Evolutionary conservation across 495 filamentous ascomycete species (phyloP), one percentile per base, ranked within the genome.

Genomic region (Elasticomyces elasticus): DNA sequence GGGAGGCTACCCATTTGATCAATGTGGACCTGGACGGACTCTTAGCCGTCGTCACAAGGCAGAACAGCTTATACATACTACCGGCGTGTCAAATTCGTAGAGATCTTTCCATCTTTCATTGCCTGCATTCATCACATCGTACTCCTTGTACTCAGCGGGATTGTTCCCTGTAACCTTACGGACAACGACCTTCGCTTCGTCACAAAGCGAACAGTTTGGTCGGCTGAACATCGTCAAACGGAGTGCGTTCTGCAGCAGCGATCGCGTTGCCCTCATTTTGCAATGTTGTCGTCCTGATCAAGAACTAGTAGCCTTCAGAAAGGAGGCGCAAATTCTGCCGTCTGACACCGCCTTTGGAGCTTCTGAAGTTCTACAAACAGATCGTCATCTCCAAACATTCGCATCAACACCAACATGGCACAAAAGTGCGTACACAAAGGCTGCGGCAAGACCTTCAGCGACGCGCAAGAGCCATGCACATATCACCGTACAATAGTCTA

Each of bases 361-460:
- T 25, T 27, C 3, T 4, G 22, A 55, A 1, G 11, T 51, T 25
- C 25, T 57, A 5, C 15, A 19, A 25, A 19, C 40, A 19, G 24
- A 38, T 20, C 30, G 27, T 19, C 20, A 45, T 27, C 19, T 22
- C 5, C 42, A 7, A 15, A 5, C 35, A 40, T 17, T 3, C 35
- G 13, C 12, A 40, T 40, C 4, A 5, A 9, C 13, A 6, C 33
- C 28, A 45, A 30, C 25, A 95, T 94, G 87, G 75, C 86, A 30
- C 79, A 84, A 63, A 96, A 94, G 73, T 98, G 92, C 68, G 86
- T 95, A 49, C 94, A 96, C 71, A 91, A 94, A 70, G 86, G 89
- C 61, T 98, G 92, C 69, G 87, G 84, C 63, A 99, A 95, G 76
- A 66, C 73, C 25, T 98, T 88, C 71, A 80, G 80, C 46, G 85